Evolutionary conservation across 306 rosid genomes (phyloP).

Genomic region (Geum urbanum): DNA sequence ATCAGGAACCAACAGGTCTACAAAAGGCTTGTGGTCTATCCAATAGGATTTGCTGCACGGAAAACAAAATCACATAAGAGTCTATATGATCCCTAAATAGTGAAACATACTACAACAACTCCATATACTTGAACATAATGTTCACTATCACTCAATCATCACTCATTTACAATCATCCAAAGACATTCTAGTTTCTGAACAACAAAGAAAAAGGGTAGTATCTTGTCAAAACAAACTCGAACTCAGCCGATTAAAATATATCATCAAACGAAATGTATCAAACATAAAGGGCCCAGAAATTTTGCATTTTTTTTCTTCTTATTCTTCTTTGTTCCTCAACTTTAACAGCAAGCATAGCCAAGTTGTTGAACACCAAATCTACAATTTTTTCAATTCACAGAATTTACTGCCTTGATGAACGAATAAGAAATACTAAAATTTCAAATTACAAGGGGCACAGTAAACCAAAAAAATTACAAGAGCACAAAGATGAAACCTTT

Average conservation of each 20-base stretch:
- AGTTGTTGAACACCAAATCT: background rate
- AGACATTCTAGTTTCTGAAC: background rate
- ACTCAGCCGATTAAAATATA: background rate
- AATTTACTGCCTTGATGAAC: background rate
- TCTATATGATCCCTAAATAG: background rate
- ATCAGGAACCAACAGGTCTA: conserved; percentile 34
- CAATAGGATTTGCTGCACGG: conserved; percentile 6
- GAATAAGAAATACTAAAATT: background rate
- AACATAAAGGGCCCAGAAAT: background rate
- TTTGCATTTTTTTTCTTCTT: background rate
- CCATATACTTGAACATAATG: background rate
- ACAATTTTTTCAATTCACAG: background rate
- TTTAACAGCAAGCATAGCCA: background rate
- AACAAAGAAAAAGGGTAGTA: background rate
- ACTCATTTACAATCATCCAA: background rate
- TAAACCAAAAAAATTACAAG: background rate
- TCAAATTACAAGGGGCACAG: background rate
- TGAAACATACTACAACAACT: background rate
- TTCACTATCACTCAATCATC: background rate
- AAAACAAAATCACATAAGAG: background rate
- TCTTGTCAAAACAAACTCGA: background rate
- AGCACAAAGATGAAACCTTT: background rate
- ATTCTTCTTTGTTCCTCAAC: background rate
- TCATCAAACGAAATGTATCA: background rate
- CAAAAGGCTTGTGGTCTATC: background rate